These are phyloP conservation scores for Hemisphaericaspora lyxosophila DNA, from an alignment of 1,139 yeast species.

Conservation along the genomic window DNA sequence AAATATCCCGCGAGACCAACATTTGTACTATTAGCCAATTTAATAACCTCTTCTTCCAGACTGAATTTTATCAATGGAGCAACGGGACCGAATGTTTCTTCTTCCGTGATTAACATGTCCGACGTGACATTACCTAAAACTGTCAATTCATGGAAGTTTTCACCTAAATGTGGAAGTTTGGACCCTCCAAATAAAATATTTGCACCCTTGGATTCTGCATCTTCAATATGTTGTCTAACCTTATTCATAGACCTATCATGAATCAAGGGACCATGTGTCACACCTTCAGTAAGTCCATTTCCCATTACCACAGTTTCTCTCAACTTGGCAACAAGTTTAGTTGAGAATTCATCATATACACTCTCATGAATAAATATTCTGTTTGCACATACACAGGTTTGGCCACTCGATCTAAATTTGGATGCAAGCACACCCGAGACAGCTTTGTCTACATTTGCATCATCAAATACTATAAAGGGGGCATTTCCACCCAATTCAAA, in stretches of 20 bases:
- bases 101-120: constrained; percentile 60
- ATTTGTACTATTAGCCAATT: constrained; percentile 62
- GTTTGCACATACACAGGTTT: constrained; percentile 87
- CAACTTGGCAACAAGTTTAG: constrained; percentile 50
- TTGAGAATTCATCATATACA: constrained; percentile 59
- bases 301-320: constrained; percentile 58
- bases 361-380: constrained; percentile 73
- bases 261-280: constrained; percentile 84
- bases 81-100: constrained; percentile 90
- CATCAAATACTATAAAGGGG: constrained; percentile 84
- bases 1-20: constrained; percentile 51
- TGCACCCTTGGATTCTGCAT: constrained; percentile 76
- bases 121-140: constrained; percentile 65
- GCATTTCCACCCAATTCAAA: constrained; percentile 95
- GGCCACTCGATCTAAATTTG: constrained; percentile 75
- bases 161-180: constrained; percentile 63
- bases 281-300: constrained; percentile 62
- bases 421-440: constrained; percentile 68
- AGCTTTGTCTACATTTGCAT: constrained; percentile 76
- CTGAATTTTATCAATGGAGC: constrained; percentile 73
- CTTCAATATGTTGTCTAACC: constrained; percentile 69
- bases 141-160: constrained; percentile 74
- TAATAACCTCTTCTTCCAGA: constrained; percentile 66
- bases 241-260: constrained; percentile 64
- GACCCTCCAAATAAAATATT: constrained; percentile 65